These are phyloP conservation scores for Lathyrus tuberosus DNA, from an alignment of 306 rosid species.

Conservation along the genomic window DNA sequence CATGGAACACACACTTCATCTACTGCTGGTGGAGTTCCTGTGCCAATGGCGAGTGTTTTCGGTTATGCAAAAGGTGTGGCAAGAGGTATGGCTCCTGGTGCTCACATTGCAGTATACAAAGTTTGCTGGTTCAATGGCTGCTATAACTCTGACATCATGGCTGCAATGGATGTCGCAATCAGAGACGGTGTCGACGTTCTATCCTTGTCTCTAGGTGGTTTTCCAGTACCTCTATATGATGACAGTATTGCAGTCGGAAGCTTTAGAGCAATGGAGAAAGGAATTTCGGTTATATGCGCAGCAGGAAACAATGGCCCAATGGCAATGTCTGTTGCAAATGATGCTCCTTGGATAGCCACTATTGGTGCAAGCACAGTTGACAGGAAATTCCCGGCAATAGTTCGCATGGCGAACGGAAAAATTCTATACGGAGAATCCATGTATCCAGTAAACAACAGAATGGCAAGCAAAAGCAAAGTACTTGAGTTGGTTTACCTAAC, in stretches of 20 bases:
- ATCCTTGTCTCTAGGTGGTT: slow-evolving; percentile 87
- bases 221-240: slow-evolving; percentile 72
- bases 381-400: slow-evolving; percentile 71
- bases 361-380: slow-evolving; percentile 86
- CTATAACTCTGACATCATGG: slow-evolving; percentile 84
- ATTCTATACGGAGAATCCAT: slow-evolving; percentile 74
- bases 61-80: slow-evolving; percentile 90
- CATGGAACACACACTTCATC: slow-evolving; percentile 94
- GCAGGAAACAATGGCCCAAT: slow-evolving; percentile 90
- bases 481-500: slow-evolving; percentile 63
- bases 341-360: slow-evolving; percentile 94
- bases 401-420: slow-evolving; percentile 70
- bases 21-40: slow-evolving; percentile 75
- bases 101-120: slow-evolving; percentile 84
- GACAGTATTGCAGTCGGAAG: slow-evolving; percentile 88
- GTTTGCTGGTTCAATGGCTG: slow-evolving; percentile 96
- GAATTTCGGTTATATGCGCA: slow-evolving; percentile 77
- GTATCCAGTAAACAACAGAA: slow-evolving; percentile 57
- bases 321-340: slow-evolving; percentile 84
- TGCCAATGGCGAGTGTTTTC: slow-evolving; percentile 58
- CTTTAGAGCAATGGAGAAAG: slow-evolving; percentile 84
- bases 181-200: slow-evolving; percentile 82
- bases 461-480: slow-evolving; percentile 42
- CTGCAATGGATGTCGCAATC: slow-evolving; percentile 88
- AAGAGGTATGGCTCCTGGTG: slow-evolving; percentile 83